These are phyloP conservation scores for Trametes coccinea DNA, from an alignment of 768 basidiomycete genomes.

Conservation along the genomic window DNA sequence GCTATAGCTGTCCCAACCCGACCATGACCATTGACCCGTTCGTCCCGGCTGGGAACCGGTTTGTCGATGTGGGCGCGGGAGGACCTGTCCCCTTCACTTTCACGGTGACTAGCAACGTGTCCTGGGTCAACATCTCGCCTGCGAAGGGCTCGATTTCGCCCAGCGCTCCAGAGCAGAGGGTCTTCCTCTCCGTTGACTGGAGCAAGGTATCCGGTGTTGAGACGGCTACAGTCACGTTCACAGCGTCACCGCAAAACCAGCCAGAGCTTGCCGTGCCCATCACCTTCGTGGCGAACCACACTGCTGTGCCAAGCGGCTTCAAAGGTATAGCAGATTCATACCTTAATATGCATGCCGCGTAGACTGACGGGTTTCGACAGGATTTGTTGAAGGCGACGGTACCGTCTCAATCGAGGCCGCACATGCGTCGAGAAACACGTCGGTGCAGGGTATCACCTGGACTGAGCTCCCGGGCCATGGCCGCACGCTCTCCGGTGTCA, in stretches of 20 bases:
- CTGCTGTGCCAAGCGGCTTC: conserved; percentile 43
- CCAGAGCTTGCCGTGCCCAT: conserved; percentile 33
- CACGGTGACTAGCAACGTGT: conserved; percentile 47
- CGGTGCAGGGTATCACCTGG: conserved; percentile 61
- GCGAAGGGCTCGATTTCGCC: conserved; percentile 53
- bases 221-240: conserved; percentile 47
- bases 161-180: conserved; percentile 49
- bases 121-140: conserved; percentile 55
- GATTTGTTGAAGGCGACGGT: conserved; percentile 67
- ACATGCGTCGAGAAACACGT: conserved; percentile 49
- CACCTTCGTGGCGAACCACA: conserved; percentile 36
- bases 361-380: conserved; percentile 23
- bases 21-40: conserved; percentile 58
- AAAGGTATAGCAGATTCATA: conserved; percentile 39
- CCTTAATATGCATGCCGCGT: too few relatives aligned
- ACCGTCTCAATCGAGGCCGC: conserved; percentile 70
- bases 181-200: conserved; percentile 65
- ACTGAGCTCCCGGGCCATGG: conserved; percentile 61
- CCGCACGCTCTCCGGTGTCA: conserved; percentile 58
- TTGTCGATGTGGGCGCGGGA: conserved; percentile 62
- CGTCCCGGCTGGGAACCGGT: conserved; percentile 54
- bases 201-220: conserved; percentile 39
- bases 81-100: conserved; percentile 61
- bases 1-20: conserved; percentile 51
- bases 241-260: conserved; percentile 45